Evolutionary conservation across 192 early-diverging fungal genomes (phyloP).

Genomic region (Rhizophagus sp.): DNA sequence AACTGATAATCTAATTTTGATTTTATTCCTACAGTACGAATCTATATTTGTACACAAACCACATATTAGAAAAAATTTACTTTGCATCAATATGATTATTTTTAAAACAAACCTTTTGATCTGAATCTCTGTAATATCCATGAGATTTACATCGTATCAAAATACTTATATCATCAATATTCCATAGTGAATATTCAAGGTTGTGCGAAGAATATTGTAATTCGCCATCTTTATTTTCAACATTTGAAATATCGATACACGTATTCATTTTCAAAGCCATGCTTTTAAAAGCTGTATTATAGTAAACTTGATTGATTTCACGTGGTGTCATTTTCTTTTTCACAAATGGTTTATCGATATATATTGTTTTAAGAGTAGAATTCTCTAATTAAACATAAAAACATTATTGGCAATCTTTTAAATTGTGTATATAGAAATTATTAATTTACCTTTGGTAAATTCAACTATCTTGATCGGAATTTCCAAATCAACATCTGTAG

Average conservation of each 20-base stretch:
- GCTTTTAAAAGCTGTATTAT: constrained; percentile 32
- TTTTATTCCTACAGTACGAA: constrained; percentile 32
- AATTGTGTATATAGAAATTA: too few relatives aligned
- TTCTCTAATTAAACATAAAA: neutral
- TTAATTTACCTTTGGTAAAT: neutral
- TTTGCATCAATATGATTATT: neutral
- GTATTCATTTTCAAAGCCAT: neutral
- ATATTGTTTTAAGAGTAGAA: constrained; percentile 18
- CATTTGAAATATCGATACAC: neutral
- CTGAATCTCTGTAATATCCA: constrained; percentile 12
- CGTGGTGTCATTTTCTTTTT: constrained; percentile 21
- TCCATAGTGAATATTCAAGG: constrained; percentile 31
- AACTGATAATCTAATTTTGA: constrained; percentile 42
- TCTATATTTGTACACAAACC: neutral
- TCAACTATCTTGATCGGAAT: constrained; percentile 10
- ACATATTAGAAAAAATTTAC: neutral
- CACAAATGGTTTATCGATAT: constrained; percentile 34
- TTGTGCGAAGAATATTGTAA: neutral
- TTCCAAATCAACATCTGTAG: constrained; percentile 24
- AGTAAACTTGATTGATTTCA: constrained; percentile 31
- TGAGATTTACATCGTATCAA: constrained; percentile 33
- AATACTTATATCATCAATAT: constrained; percentile 35
- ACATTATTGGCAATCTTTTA: neutral
- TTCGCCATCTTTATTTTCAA: neutral
- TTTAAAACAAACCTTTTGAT: neutral